Percentiles rank a stretch among this genome's conserved stretches.
Evolutionary conservation across 257 asterid species (phyloP).

Genomic region (Solanum chiquidenum): DNA sequence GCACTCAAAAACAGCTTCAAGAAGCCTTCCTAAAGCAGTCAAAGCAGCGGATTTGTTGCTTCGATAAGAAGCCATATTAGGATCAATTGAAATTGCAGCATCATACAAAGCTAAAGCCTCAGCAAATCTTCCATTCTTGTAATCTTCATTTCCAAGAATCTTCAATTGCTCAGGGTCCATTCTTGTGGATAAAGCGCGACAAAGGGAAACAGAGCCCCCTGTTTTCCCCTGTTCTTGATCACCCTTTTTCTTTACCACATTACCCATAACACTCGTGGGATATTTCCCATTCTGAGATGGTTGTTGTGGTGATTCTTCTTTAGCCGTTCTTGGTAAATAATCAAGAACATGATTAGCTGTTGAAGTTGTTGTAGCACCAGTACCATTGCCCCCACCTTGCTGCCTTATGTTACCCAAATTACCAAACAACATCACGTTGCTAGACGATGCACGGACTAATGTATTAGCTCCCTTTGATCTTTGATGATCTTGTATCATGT

Average conservation of each 20-base stretch:
- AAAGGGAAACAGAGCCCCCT: conserved; percentile 30
- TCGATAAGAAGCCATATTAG: conserved; percentile 81
- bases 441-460: conserved; percentile 63
- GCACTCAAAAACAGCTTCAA: conserved; percentile 90
- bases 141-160: conserved; percentile 92
- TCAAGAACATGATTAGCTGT: conserved; percentile 14
- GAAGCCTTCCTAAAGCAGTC: conserved; percentile 80
- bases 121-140: conserved; percentile 83
- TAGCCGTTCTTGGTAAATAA: conserved; percentile 23
- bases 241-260: conserved; percentile 30
- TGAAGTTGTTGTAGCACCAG: background rate
- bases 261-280: conserved; percentile 38
- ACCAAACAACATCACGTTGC: conserved; percentile 55
- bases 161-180: conserved; percentile 93
- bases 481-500: conserved; percentile 69
- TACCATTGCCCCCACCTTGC: conserved; percentile 17
- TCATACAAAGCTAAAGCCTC: conserved; percentile 86
- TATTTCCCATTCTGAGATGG: conserved; percentile 15
- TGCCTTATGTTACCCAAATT: conserved; percentile 65
- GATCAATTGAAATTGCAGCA: conserved; percentile 88
- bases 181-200: conserved; percentile 75
- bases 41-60: conserved; percentile 97
- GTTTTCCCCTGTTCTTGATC: conserved; percentile 33
- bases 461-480: conserved; percentile 29
- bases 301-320: conserved; percentile 15